Evolutionary conservation across 768 basidiomycete species (phyloP).

Genomic region (Strobilomyces dryophilus): DNA sequence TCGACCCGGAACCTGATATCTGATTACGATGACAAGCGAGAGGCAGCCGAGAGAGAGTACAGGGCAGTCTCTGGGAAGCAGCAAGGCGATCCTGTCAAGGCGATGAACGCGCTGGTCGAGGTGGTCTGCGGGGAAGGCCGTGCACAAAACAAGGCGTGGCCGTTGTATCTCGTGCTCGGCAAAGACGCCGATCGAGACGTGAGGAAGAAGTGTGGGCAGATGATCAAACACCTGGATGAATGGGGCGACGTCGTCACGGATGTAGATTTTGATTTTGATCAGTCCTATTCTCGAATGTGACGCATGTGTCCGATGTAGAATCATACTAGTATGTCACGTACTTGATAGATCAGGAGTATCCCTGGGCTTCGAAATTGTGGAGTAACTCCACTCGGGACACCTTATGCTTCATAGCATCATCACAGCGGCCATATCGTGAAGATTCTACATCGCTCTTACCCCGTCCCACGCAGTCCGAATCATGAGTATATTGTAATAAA

Average conservation of each 20-base stretch:
- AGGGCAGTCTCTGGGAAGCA: constrained; percentile 40
- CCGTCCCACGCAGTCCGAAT: no score
- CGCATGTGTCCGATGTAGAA: no score
- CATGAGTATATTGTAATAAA: no score
- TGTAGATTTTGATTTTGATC: constrained; percentile 34
- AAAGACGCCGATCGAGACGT: constrained; percentile 52
- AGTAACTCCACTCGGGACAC: no score
- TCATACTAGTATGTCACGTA: no score
- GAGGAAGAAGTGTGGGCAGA: constrained; percentile 41
- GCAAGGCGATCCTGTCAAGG: constrained; percentile 55
- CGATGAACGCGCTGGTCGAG: constrained; percentile 45
- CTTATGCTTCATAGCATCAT: no score
- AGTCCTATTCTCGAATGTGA: no score
- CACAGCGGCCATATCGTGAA: no score
- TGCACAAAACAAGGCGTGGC: constrained; percentile 44
- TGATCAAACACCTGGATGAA: constrained; percentile 46
- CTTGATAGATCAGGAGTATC: no score
- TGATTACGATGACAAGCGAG: constrained; percentile 46
- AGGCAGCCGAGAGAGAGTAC: constrained; percentile 30
- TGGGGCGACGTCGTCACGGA: constrained; percentile 50
- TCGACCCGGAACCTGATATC: constrained; percentile 35
- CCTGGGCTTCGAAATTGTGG: no score
- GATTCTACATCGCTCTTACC: no score
- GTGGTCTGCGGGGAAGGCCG: constrained; percentile 47
- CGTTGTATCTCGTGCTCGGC: constrained; percentile 46